Conservation (phyloP, 805 yeast genomes). For the Hanseniaspora thailandica region DNA sequence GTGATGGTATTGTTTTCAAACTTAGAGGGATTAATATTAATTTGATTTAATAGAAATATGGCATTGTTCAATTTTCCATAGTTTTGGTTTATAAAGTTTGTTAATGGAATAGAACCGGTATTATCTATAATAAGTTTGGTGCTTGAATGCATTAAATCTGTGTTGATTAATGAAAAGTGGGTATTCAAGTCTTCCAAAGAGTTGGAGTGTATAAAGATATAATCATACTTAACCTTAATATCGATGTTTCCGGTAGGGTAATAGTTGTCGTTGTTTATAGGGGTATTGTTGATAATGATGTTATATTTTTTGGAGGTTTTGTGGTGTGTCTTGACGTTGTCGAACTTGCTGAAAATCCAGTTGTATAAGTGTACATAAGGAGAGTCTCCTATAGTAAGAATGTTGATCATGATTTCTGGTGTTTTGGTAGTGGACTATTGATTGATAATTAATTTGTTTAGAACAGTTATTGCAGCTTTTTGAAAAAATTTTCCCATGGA, state of each 20-base stretch:
- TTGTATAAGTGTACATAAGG: conserved; percentile 3
- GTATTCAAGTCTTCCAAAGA: conserved; percentile 3
- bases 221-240: neutral
- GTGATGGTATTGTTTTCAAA: conserved; percentile 24
- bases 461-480: too few species aligned
- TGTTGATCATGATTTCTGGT: neutral
- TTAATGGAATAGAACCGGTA: conserved; percentile 4
- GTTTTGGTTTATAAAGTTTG: neutral
- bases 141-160: neutral
- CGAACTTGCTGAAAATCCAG: neutral
- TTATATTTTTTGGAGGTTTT: neutral
- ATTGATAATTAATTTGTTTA: too few species aligned
- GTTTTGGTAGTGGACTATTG: too few species aligned
- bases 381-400: conserved; percentile 7
- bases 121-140: conserved; percentile 10
- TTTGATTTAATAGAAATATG: conserved; percentile 17
- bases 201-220: neutral
- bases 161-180: neutral
- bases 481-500: neutral
- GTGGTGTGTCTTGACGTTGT: neutral
- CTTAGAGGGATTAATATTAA: conserved; percentile 25
- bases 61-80: neutral
- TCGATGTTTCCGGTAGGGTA: neutral
- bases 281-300: neutral
- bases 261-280: neutral